These are phyloP conservation scores for Ceratobasidium sp. DNA, from an alignment of 1,284 basidiomycete genomes.

Conservation along the genomic window DNA sequence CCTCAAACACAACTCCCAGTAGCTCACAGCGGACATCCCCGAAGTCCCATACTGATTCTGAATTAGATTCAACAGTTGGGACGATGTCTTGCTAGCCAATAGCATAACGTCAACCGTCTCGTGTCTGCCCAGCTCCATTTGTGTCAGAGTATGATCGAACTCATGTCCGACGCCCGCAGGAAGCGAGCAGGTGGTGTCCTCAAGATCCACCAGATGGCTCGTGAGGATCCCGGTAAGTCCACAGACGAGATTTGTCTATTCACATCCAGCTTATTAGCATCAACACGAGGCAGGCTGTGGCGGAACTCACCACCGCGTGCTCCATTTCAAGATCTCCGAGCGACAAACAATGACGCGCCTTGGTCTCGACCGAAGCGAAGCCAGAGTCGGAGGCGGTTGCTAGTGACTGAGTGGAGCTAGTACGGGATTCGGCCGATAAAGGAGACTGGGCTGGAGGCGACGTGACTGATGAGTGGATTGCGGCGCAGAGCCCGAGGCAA, in stretches of 20 bases:
- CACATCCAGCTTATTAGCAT: neutral
- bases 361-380: constrained; percentile 18
- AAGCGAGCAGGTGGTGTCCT: neutral
- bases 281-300: neutral
- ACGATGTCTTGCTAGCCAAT: neutral
- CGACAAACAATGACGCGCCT: constrained; percentile 10
- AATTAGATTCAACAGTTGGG: constrained; percentile 10
- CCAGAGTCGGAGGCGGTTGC: constrained; percentile 15
- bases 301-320: constrained; percentile 15
- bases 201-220: neutral
- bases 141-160: neutral
- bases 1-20: constrained; percentile 28
- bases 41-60: neutral
- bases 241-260: constrained; percentile 15
- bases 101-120: neutral
- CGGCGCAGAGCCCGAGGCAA: constrained; percentile 29
- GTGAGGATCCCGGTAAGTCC: constrained; percentile 9
- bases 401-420: constrained; percentile 4
- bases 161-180: constrained; percentile 1
- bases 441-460: neutral
- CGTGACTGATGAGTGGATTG: neutral
- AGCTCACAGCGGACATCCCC: neutral
- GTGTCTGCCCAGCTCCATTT: neutral
- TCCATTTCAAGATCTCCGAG: constrained; percentile 24
- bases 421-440: constrained; percentile 9